Evolutionary conservation across 306 rosid genomes (phyloP), one percentile per base, ranked within the genome.

Genomic region (Ormosia semicastrata): DNA sequence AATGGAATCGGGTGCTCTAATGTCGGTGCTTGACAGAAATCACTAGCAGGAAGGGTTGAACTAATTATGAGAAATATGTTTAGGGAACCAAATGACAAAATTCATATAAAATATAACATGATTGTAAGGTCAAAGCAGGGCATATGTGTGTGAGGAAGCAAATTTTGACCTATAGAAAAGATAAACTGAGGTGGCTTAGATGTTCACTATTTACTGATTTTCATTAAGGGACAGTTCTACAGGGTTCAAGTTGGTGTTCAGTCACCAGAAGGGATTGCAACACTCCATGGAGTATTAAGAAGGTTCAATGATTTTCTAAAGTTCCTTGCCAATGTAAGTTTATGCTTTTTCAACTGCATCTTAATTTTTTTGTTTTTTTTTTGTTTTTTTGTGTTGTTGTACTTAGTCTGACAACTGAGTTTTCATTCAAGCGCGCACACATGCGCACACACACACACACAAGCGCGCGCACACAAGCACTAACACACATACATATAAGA

Each of bases 241-340:
- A 96, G 98, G 98, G 90, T 96, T 76, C 97, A 94, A 86, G 94
- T 96, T 86, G 98, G 97, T 77, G 72, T 96, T 73, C 99, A 96
- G 86, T 94, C 98, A 80, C 95, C 95, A 1, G 95, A 89, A 82
- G 98, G 97, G 39, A 77, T 89, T 79, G 92, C 99, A 49, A 82
- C 88, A 17, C 58, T 85, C 69, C 90, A 76, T 71, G 91, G 92
- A 86, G 87, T 92, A 59, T 86, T 90, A 66, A 90, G 99, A 90
- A 87, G 99, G 88, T 96, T 96, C 90, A 96, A 93, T 81, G 98
- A 96, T 91, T 96, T 96, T 86, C 66, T 93, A 73, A 93, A 92
- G 91, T 85, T 96, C 65, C 90, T 85, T 77, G 80, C 86, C 33
- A 94, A 93, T 82, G 99, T 96, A 91, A 89, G 98, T 87, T 64